Base-by-base conservation (phyloP, 192 early-diverging fungal species). In the Linnemannia schmuckeri region DNA sequence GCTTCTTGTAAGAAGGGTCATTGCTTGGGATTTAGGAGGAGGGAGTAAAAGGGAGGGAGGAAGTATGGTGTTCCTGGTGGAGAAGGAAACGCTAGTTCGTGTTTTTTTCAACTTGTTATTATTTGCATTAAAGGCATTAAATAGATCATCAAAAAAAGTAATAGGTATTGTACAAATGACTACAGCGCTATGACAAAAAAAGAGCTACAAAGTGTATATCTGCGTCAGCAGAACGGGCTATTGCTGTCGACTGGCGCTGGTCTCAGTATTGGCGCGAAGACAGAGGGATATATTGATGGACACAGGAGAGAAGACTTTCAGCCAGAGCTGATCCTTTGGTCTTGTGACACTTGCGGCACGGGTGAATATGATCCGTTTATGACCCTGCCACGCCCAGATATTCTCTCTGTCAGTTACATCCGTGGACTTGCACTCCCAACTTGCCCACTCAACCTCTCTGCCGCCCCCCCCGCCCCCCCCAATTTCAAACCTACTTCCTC, bases 1-100 rank as follows among this genome's bases (percentile, higher is more conserved):
- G 85, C 35, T 87, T 81, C 72, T 63, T 87, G 80, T 87, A 81
- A 72, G 44, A 3, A 66, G n/a, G 12, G 35, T 0, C 0, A 3
- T 6, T 8, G 4, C 24, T 22, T 10, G 2, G 22, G 41, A 15
- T 22, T 0, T 4, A n/a, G 22, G 40, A 72, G 5, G 37, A 20
- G 3, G 24, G 15, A 38, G 20, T 54, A 8, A 37, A 30, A 13
- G 12, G 61, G 9, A 46, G 30, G 12, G 61, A n/a, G n/a, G n/a
- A n/a, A n/a, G n/a, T n/a, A n/a, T n/a, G n/a, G n/a, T n/a, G n/a
- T n/a, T n/a, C n/a, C n/a, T n/a, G n/a, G n/a, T n/a, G 10, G 12
- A 54, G 8, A 15, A 24, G 35, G 54, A 13, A 30, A 66, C 61
- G 61, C 61, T 4, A 13, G 61, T 61, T n/a, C n/a, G n/a, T n/a